Evolutionary conservation across 805 yeast species (phyloP).

Genomic region (Candida koratica): DNA sequence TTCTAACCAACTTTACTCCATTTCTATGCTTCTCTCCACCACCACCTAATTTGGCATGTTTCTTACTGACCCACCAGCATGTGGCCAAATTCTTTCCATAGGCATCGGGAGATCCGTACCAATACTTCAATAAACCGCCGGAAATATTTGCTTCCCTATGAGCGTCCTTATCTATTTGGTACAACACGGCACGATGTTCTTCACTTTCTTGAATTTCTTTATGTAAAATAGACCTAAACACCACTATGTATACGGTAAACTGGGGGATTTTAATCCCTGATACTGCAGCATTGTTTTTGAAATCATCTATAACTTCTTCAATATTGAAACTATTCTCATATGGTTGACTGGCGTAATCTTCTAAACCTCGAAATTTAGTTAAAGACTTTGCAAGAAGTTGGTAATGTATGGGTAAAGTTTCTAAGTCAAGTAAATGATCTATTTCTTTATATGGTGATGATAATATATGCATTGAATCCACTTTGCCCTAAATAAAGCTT

Average conservation of each 20-base stretch:
- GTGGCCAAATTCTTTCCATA: slow-evolving; percentile 36
- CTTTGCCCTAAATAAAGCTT: no score
- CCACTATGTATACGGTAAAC: slow-evolving; percentile 27
- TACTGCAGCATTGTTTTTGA: slow-evolving; percentile 12
- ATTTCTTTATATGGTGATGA: slow-evolving; percentile 30
- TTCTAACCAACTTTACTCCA: slow-evolving; percentile 26
- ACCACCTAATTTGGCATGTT: slow-evolving; percentile 32
- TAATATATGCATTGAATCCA: slow-evolving; percentile 1
- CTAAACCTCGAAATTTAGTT: slow-evolving; percentile 20
- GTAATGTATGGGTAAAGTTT: slow-evolving; percentile 18
- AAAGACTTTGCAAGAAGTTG: slow-evolving; percentile 28
- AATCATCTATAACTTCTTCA: slow-evolving; percentile 15
- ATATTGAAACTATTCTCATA: slow-evolving; percentile 28
- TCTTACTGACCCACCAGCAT: slow-evolving; percentile 32
- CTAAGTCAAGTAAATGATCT: slow-evolving; percentile 25
- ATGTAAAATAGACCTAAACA: slow-evolving; percentile 29
- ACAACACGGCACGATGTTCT: slow-evolving; percentile 23
- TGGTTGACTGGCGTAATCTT: slow-evolving; percentile 21
- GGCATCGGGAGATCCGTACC: slow-evolving; percentile 37
- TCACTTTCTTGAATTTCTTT: slow-evolving; percentile 22
- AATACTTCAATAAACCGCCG: slow-evolving; percentile 38
- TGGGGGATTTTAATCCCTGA: slow-evolving; percentile 13
- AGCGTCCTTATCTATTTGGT: slow-evolving; percentile 27
- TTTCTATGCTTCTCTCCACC: slow-evolving; percentile 29
- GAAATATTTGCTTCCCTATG: slow-evolving; percentile 33